phyloP scores from a whole-genome alignment of 83 land plant genomes.

The Diphasiastrum complanatum region DNA sequence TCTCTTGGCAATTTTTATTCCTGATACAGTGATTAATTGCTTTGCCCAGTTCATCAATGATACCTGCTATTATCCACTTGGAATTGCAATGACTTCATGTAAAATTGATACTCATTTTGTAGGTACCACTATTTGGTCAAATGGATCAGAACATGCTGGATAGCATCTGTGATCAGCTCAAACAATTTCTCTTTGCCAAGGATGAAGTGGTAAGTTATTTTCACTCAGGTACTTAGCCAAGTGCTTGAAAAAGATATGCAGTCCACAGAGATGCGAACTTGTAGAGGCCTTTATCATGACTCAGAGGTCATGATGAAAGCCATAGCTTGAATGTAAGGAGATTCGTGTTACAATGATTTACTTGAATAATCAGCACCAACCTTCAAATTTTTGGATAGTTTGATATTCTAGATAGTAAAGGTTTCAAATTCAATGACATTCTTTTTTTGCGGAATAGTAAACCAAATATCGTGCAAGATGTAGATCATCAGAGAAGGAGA shows the following conservation, averaged over 20 bases:
- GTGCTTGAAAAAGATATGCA: not conserved
- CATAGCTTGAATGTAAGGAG: too few relatives aligned
- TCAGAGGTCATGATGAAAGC: too few relatives aligned
- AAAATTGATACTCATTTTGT: constrained; percentile 3
- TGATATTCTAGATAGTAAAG: not conserved
- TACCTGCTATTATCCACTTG: not conserved
- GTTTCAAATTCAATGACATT: not conserved
- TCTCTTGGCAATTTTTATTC: not conserved
- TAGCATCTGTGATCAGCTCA: constrained; percentile 83
- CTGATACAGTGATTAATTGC: not conserved
- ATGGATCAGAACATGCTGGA: constrained; percentile 84
- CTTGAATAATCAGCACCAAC: too few relatives aligned
- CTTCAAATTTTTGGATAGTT: too few relatives aligned
- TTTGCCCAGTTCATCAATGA: not conserved
- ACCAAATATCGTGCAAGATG: not conserved
- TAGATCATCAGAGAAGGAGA: constrained; percentile 88
- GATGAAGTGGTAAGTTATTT: constrained; percentile 64
- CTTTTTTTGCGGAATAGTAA: not conserved
- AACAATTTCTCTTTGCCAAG: constrained; percentile 66
- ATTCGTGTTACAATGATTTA: too few relatives aligned
- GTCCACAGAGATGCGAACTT: too few relatives aligned
- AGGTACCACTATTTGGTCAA: constrained; percentile 83
- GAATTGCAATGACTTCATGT: not conserved
- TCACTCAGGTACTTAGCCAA: not conserved
- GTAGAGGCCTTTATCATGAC: too few relatives aligned